A percentile compares a stretch with the other conserved stretches of the same genome.
phyloP scores from a whole-genome alignment of 345 rosid genomes.

The Bruguiera sexangula region DNA sequence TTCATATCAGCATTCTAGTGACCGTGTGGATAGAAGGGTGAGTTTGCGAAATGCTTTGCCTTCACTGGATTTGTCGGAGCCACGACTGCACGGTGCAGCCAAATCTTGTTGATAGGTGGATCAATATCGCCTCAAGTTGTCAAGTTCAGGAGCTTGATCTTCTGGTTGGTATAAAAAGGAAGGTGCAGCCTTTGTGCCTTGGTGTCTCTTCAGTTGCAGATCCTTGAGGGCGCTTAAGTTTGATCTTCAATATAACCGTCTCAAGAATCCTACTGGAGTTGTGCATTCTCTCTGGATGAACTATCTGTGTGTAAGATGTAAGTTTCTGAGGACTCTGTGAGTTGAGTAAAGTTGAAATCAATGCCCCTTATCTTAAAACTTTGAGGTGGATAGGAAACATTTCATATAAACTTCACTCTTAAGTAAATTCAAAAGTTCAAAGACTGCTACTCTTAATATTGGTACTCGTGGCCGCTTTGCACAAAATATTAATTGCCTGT shows the following conservation, averaged over 20 bases:
- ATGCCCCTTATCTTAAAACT: too few species aligned
- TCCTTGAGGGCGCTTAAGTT: background rate
- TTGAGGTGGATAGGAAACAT: too few species aligned
- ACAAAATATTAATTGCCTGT: too few species aligned
- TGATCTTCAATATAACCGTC: background rate
- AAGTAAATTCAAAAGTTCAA: too few species aligned
- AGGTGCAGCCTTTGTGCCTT: background rate
- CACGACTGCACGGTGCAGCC: background rate
- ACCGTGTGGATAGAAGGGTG: background rate
- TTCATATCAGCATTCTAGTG: background rate
- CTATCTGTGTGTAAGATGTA: background rate
- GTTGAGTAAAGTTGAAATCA: too few species aligned
- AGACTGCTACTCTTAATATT: too few species aligned
- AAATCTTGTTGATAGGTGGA: background rate
- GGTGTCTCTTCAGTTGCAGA: background rate
- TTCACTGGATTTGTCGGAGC: background rate
- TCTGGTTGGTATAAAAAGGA: background rate
- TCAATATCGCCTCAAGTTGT: background rate
- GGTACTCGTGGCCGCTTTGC: too few species aligned
- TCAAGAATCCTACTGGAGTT: background rate
- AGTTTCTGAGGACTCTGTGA: too few species aligned
- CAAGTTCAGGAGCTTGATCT: slow-evolving; percentile 5
- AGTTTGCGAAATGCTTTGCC: slow-evolving; percentile 8
- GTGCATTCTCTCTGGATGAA: background rate
- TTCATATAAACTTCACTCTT: too few species aligned